Base-by-base conservation (phyloP, 257 asterid species). In the Jacaranda copaia region DNA sequence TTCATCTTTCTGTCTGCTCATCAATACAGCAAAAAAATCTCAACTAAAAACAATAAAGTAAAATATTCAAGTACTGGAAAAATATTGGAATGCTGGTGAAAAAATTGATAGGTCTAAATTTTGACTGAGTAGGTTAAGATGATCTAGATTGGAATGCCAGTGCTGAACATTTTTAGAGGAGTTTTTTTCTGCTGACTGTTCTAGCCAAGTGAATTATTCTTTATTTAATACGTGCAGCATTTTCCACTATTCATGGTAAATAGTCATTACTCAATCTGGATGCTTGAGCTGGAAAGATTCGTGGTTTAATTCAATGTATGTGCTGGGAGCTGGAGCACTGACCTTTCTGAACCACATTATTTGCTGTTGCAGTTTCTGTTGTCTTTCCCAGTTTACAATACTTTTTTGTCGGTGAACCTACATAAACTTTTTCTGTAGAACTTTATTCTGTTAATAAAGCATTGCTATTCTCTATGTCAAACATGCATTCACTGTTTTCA, bases 1-100 rank as follows among this genome's bases (percentile, higher is more conserved):
- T 69, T 62, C n/a, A 77, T 56, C 78, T 13, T 73, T 81, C 71
- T 69, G 60, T 63, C 61, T 68, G 18, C 40, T 6, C 66, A 55
- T 43, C 55, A 55, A 32, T 72, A 13, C 72, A 48, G 52, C 32
- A 25, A 25, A 25, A 25, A 67, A 25, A 20, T 20, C 52, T 13
- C 35, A 10, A 13, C 46, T 64, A 4, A 53, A 73, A 20, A 78
- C 70, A 46, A 39, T 11, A 46, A 65, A 49, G 75, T 66, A 62
- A 46, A 32, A 57, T 62, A 13, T n/a, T 68, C 25, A 56, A 40
- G 49, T 67, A 38, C 40, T 62, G 40, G 20, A 79, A 72, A 35
- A 71, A 42, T 42, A 25, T 52, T 43, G 58, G 32, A 35, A 76
- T 32, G 48, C 71, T 68, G 32, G 42, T 60, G 46, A 35, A 45